Evolutionary conservation across 306 rosid genomes (phyloP), one percentile per base, ranked within the genome.

Genomic region (Prunus mume): DNA sequence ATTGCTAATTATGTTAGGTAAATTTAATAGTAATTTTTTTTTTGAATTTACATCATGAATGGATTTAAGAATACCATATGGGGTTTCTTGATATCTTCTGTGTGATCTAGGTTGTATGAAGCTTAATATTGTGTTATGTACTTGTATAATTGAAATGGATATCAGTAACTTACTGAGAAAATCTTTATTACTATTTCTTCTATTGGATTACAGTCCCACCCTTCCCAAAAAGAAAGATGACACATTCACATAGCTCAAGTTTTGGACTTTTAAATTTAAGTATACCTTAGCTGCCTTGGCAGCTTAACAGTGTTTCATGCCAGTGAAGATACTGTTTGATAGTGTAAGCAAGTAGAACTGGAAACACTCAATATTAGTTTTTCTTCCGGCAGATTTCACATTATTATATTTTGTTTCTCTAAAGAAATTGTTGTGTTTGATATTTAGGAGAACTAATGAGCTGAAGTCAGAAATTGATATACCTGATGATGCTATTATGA

Each of bases 1-100:
- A 80, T 94, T 84, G 96, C 97, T 73, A 94, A 94, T 87, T 88
- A 81, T 72, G 69, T 90, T 78, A 91, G 97, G 98, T 91, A 78
- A 76, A 62, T 73, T 34, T 32, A 12, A 55, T 54, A 19, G 1
- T 8, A 38, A 0, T 34, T 34, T 49, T 69, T 47, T n/a, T 22
- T 71, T 12, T 11, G 1, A 52, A 28, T 58, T 52, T 69, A 28
- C 19, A 28, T 11, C 19, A 30, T 69, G 4, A n/a, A n/a, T n/a
- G 5, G 25, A 50, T 70, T 30, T 10, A 30, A 73, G 51, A 62
- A 30, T 51, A 49, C 71, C 3, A 3, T 11, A 71, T 12, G 47
- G 25, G 51, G 18, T 49, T 51, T 62, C 32, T 47, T 18, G 34
- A 3, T n/a, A 55, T 9, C 22, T 2, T 65, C 11, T 52, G 4